phyloP scores from a whole-genome alignment of 2,329 filamentous ascomycete species.

The Pseudonectria buxi region DNA sequence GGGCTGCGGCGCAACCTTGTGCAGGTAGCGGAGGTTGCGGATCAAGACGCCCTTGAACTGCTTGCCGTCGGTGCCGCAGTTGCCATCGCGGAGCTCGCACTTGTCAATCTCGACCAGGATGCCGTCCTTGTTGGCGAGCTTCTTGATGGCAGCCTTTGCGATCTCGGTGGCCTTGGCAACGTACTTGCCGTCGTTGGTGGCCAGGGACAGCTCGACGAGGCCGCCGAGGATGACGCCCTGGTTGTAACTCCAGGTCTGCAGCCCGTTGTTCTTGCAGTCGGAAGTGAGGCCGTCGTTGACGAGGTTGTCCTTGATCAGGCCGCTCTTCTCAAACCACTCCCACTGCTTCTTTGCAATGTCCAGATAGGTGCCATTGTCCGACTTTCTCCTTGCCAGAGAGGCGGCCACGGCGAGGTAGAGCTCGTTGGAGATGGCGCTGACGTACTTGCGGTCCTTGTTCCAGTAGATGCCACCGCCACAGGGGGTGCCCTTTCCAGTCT shows the following conservation, averaged over 20 bases:
- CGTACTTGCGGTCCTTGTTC: slow-evolving; percentile 44
- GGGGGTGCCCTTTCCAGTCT: slow-evolving; percentile 37
- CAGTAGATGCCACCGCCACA: slow-evolving; percentile 52
- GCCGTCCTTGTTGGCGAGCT: slow-evolving; percentile 36
- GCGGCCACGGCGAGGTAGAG: slow-evolving; percentile 48
- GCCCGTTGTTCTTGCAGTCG: slow-evolving; percentile 45
- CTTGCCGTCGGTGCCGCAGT: slow-evolving; percentile 43
- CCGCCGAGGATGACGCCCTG: slow-evolving; percentile 52
- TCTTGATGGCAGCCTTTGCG: slow-evolving; percentile 44
- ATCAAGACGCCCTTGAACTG: slow-evolving; percentile 71
- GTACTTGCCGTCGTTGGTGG: slow-evolving; percentile 36
- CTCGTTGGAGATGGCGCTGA: slow-evolving; percentile 53
- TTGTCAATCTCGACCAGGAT: slow-evolving; percentile 37
- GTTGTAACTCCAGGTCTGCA: slow-evolving; percentile 49
- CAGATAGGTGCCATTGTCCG: slow-evolving; percentile 35
- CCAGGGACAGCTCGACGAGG: slow-evolving; percentile 43
- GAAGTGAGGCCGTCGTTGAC: slow-evolving; percentile 47
- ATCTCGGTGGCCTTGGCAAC: slow-evolving; percentile 39
- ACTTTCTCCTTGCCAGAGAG: slow-evolving; percentile 44
- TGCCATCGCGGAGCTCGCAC: slow-evolving; percentile 26
- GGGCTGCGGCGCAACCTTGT: slow-evolving; percentile 41
- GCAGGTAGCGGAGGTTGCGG: slow-evolving; percentile 55
- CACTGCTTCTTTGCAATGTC: slow-evolving; percentile 44
- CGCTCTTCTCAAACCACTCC: slow-evolving; percentile 45
- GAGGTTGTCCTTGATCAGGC: slow-evolving; percentile 42